phyloP scores from a whole-genome alignment of 192 early-diverging fungal species.

The Umbelopsis sp. region DNA sequence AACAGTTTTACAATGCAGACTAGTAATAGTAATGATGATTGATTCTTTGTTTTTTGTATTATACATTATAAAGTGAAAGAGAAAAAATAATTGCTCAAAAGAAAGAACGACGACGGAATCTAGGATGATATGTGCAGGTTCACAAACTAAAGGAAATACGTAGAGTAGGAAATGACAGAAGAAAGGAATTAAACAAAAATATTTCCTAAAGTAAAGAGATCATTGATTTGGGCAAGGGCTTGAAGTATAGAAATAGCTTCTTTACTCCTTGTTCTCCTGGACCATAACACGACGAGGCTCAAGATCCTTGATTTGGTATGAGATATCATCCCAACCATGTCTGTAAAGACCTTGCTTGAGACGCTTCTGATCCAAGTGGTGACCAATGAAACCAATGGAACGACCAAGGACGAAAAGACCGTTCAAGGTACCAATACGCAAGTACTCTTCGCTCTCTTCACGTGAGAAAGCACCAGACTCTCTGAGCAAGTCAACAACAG shows the following conservation, averaged over 20 bases:
- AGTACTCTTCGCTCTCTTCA: slow-evolving; percentile 96
- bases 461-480: slow-evolving; percentile 89
- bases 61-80: slow-evolving; percentile 11
- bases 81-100: slow-evolving; percentile 8
- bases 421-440: slow-evolving; percentile 93
- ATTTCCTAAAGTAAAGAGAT: background rate
- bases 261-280: slow-evolving; percentile 13
- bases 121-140: slow-evolving; percentile 19
- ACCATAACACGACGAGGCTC: slow-evolving; percentile 42
- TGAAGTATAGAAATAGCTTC: background rate
- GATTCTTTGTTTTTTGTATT: slow-evolving; percentile 4
- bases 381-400: slow-evolving; percentile 96
- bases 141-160: slow-evolving; percentile 2
- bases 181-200: slow-evolving; percentile 8
- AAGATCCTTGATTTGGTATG: slow-evolving; percentile 68
- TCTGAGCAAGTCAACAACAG: slow-evolving; percentile 94
- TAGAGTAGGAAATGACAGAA: background rate
- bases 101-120: background rate
- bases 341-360: slow-evolving; percentile 98
- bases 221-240: background rate
- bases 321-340: slow-evolving; percentile 98
- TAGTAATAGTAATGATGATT: too few relatives aligned
- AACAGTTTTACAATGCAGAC: too few relatives aligned
- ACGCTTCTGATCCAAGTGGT: slow-evolving; percentile 96
- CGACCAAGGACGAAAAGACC: slow-evolving; percentile 96